A percentile compares a stretch with the other conserved stretches of the same genome.
These are phyloP conservation scores for Fomitopsis pinicola DNA, from an alignment of 1,284 basidiomycete species.

Conservation along the genomic window DNA sequence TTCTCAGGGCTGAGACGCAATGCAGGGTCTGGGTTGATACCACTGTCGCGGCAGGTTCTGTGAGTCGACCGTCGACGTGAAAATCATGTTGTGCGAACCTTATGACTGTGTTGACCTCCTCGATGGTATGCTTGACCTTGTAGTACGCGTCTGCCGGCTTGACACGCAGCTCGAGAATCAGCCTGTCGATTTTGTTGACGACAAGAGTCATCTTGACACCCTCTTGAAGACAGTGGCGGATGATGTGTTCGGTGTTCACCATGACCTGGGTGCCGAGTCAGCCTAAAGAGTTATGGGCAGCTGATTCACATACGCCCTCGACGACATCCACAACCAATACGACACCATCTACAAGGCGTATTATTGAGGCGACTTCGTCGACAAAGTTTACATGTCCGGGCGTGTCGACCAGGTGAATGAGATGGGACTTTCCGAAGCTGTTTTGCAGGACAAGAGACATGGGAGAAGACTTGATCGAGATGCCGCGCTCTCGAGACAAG, in stretches of 20 bases:
- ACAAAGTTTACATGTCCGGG: constrained; percentile 98
- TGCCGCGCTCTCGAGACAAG: constrained; percentile 82
- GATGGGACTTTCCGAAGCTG: constrained; percentile 90
- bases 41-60: constrained; percentile 38
- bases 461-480: constrained; percentile 96
- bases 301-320: constrained; percentile 65
- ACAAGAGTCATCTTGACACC: constrained; percentile 89
- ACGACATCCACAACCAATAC: constrained; percentile 94
- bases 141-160: constrained; percentile 97
- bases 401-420: constrained; percentile 94
- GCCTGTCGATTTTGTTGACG: constrained; percentile 96
- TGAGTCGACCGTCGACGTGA: background rate
- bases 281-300: background rate
- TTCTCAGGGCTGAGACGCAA: constrained; percentile 88
- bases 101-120: constrained; percentile 96
- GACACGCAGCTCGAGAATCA: constrained; percentile 94
- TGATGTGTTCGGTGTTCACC: constrained; percentile 84
- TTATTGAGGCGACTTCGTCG: constrained; percentile 90
- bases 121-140: constrained; percentile 98
- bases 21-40: constrained; percentile 85
- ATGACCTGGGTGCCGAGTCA: constrained; percentile 54
- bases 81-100: constrained; percentile 43
- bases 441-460: constrained; percentile 90
- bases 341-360: constrained; percentile 91
- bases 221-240: constrained; percentile 87